Base-by-base conservation (phyloP, 1,284 basidiomycete genomes). In the Limonomyces culmigenus region DNA sequence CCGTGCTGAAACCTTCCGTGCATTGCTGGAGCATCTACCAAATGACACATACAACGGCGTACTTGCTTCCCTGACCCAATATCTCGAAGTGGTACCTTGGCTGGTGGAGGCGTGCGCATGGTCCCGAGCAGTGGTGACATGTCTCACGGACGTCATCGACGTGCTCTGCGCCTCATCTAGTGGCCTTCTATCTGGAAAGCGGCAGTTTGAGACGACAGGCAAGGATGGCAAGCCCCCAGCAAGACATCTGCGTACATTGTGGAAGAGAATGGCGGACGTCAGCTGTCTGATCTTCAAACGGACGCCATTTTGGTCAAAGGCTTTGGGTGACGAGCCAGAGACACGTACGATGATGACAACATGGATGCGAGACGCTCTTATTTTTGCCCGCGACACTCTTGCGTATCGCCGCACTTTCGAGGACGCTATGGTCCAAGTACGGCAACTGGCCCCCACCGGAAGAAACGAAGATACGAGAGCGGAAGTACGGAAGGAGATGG, bases 301-400 rank as follows among this genome's bases (percentile, higher is more conserved):
- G 36, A 91, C 88, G 3, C 76, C 79, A 0, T 51, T 61, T 15
- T 97, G 91, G 91, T 72, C 92, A 0, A 55, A 61, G 8, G 79
- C 67, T 49, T 86, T 85, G 50, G 76, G 83, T 40, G 74, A 73
- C 47, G 68, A 75, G 19, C n/a, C n/a, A n/a, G n/a, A n/a, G n/a
- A n/a, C n/a, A n/a, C n/a, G n/a, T n/a, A n/a, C n/a, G n/a, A 74
- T 77, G 37, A 93, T 97, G 89, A 69, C 81, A 17, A 70, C 78
- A 33, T 97, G 91, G 91, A 95, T 97, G 92, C 74, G 89, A 41
- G 92, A 96, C 51, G 91, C 89, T 1, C 63, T 96, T 37, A 89
- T 95, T 39, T 89, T 93, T 50, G 86, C 80, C 12, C 62, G 81
- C 44, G 80, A 88, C 46, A 67, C 93, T 59, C 59, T 93, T 19